A percentile compares a stretch with the other conserved stretches of the same genome.
Evolutionary conservation across 2,329 filamentous ascomycete species (phyloP).

Genomic region (Botrytis hyacinthi): DNA sequence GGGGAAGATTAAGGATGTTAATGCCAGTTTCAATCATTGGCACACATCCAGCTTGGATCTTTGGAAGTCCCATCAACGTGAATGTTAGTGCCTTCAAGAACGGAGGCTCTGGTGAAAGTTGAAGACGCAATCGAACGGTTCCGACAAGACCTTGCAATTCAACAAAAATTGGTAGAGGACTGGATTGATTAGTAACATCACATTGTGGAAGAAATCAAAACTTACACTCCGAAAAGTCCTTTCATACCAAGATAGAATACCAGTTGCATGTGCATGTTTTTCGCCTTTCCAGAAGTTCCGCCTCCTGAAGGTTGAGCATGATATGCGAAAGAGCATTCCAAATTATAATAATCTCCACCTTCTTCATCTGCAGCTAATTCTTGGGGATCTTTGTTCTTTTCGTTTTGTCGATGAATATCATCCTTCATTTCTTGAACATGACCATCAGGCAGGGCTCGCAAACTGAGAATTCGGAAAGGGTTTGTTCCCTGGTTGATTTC

Average conservation of each 20-base stretch:
- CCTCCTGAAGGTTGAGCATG: slow-evolving; percentile 74
- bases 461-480: slow-evolving; percentile 80
- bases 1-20: slow-evolving; percentile 84
- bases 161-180: slow-evolving; percentile 48
- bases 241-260: slow-evolving; percentile 80
- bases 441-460: slow-evolving; percentile 78
- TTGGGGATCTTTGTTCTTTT: slow-evolving; percentile 78
- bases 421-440: slow-evolving; percentile 81
- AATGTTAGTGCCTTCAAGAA: slow-evolving; percentile 91
- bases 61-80: slow-evolving; percentile 90
- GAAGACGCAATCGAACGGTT: slow-evolving; percentile 77
- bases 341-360: slow-evolving; percentile 87
- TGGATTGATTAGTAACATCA: background rate
- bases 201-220: background rate
- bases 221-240: slow-evolving; percentile 36
- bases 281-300: slow-evolving; percentile 74
- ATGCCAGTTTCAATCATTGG: slow-evolving; percentile 90
- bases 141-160: slow-evolving; percentile 89
- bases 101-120: slow-evolving; percentile 85
- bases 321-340: slow-evolving; percentile 88
- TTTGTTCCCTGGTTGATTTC: slow-evolving; percentile 95
- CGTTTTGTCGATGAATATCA: slow-evolving; percentile 73
- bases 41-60: slow-evolving; percentile 83
- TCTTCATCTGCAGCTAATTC: slow-evolving; percentile 87
- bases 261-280: slow-evolving; percentile 96